phyloP scores from a whole-genome alignment of 768 basidiomycete species.

The Hydnum rufescens region DNA sequence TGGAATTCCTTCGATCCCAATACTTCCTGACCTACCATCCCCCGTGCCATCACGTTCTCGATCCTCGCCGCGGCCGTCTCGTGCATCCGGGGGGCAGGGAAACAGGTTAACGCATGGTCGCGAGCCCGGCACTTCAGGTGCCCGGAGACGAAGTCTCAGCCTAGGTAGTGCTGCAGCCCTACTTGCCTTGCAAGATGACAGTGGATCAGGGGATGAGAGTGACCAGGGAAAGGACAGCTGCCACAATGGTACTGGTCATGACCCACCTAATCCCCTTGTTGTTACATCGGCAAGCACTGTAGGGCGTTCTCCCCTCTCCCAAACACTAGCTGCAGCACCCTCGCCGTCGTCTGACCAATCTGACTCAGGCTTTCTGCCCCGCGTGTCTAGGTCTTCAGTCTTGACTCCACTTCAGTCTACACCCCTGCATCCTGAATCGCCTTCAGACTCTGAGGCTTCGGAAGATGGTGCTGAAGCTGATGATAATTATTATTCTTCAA shows the following conservation, averaged over 20 bases:
- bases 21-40: too few species aligned
- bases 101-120: not conserved
- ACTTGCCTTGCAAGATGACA: not conserved
- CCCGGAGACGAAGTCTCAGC: not conserved
- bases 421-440: not conserved
- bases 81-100: not conserved
- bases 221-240: not conserved
- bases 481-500: slow-evolving; percentile 9
- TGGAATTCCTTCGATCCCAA: too few species aligned
- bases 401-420: not conserved
- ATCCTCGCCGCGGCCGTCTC: not conserved
- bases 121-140: not conserved
- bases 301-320: too few species aligned
- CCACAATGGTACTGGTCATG: too few species aligned
- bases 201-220: not conserved
- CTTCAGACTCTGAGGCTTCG: too few species aligned
- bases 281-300: too few species aligned
- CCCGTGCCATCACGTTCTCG: not conserved
- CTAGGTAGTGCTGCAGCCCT: not conserved
- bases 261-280: too few species aligned
- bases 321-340: too few species aligned
- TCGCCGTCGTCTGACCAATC: not conserved
- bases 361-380: not conserved
- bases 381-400: not conserved
- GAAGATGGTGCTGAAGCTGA: slow-evolving; percentile 7